Conservation (phyloP, 2,329 filamentous ascomycete genomes). For the Xylaria sp. region DNA sequence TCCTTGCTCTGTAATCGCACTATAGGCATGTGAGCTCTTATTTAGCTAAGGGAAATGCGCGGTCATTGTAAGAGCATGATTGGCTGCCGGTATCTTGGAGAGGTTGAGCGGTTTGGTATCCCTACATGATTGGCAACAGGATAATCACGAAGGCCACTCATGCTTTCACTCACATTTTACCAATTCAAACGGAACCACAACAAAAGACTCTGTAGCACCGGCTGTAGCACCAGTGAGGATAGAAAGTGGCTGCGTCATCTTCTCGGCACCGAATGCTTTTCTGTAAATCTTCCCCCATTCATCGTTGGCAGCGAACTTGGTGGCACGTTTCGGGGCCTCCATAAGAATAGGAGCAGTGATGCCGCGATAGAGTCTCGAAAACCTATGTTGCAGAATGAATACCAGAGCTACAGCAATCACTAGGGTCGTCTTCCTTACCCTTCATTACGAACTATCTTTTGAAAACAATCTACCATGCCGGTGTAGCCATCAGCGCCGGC, state of each 20-base stretch:
- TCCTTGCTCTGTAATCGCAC: slow-evolving; percentile 97
- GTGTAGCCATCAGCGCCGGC: slow-evolving; percentile 86
- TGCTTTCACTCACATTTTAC: slow-evolving; percentile 70
- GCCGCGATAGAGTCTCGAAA: slow-evolving; percentile 92
- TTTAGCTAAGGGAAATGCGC: background rate
- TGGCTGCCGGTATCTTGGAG: background rate
- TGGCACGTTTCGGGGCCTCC: slow-evolving; percentile 89
- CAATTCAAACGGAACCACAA: slow-evolving; percentile 89
- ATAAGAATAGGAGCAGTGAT: slow-evolving; percentile 97
- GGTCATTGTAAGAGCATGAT: background rate
- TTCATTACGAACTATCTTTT: slow-evolving; percentile 95
- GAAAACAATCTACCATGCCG: slow-evolving; percentile 98
- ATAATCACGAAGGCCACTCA: slow-evolving; percentile 3
- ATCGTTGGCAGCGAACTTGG: slow-evolving; percentile 99
- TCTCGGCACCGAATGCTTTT: slow-evolving; percentile 80
- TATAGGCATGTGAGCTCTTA: slow-evolving; percentile 25
- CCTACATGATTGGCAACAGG: slow-evolving; percentile 11
- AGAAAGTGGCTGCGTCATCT: slow-evolving; percentile 93
- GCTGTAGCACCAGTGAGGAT: slow-evolving; percentile 94
- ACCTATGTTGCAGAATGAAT: slow-evolving; percentile 59
- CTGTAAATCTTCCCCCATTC: slow-evolving; percentile 97
- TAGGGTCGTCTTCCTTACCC: slow-evolving; percentile 67
- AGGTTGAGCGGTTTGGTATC: background rate
- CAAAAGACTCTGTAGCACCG: slow-evolving; percentile 94
- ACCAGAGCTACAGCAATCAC: background rate